A percentile compares a stretch with the other conserved stretches of the same genome.
These are phyloP conservation scores for Schizopora paradoxa DNA, from an alignment of 1,284 basidiomycete genomes.

Conservation along the genomic window DNA sequence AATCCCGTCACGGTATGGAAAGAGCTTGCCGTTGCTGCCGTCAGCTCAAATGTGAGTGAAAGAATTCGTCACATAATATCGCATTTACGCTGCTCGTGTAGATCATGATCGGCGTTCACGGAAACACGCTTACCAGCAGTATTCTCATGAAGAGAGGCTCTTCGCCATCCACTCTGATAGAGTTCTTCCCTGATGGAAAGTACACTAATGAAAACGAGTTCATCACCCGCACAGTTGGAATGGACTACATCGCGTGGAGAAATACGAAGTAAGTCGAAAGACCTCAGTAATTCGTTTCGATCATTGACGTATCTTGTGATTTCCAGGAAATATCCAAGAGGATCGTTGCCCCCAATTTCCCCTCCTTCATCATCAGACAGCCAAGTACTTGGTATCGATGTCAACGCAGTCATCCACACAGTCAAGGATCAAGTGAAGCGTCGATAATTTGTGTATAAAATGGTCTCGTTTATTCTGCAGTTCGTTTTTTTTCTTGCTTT, in stretches of 20 bases:
- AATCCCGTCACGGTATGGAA: slow-evolving; percentile 38
- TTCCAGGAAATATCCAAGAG: slow-evolving; percentile 28
- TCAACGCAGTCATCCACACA: slow-evolving; percentile 36
- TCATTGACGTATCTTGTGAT: slow-evolving; percentile 23
- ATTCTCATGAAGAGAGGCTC: slow-evolving; percentile 50
- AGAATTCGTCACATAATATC: slow-evolving; percentile 42
- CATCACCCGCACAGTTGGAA: slow-evolving; percentile 57
- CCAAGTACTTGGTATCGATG: slow-evolving; percentile 47
- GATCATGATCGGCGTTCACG: slow-evolving; percentile 71
- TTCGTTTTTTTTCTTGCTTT: too few relatives aligned
- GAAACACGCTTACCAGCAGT: slow-evolving; percentile 65
- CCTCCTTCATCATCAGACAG: slow-evolving; percentile 36
- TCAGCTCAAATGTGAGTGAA: slow-evolving; percentile 51
- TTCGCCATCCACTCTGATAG: slow-evolving; percentile 43
- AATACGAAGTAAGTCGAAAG: slow-evolving; percentile 56
- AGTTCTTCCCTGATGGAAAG: slow-evolving; percentile 71
- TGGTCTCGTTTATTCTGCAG: too few relatives aligned
- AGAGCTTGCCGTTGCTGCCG: slow-evolving; percentile 40
- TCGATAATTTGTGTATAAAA: too few relatives aligned
- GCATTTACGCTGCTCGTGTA: slow-evolving; percentile 24
- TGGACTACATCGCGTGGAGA: slow-evolving; percentile 75
- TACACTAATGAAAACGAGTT: slow-evolving; percentile 69
- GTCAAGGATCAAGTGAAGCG: slow-evolving; percentile 32
- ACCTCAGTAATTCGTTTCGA: slow-evolving; percentile 26
- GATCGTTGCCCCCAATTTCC: slow-evolving; percentile 34